Evolutionary conservation across 2,329 filamentous ascomycete species (phyloP), one percentile per base, ranked within the genome.

Genomic region (Diaporthe sp.): DNA sequence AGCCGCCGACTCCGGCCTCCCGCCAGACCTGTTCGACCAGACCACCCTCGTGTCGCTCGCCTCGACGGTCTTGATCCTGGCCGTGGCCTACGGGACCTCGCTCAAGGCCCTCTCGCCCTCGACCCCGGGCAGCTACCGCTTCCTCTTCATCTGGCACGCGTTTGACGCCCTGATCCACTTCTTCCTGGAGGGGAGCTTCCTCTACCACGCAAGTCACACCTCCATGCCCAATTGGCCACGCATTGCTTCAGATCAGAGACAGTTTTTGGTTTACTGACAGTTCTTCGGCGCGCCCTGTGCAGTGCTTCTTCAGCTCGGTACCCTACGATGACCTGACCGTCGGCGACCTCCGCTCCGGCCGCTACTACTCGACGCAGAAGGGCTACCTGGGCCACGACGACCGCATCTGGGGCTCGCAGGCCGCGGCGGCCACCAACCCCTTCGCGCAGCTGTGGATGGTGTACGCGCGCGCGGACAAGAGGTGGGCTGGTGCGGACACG

Each of bases 101-200:
- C 84, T 85, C 40, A 78, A 77, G 66, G 84, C 85, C 30, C 85
- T 90, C 30, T 82, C 92, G 5, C 81, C 84, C 25, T 80, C 86
- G 1, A 86, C 91, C 15, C 84, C 89, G 1, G 82, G 85, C 50
- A 89, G 91, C 69, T 88, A 89, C 73, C 95, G 95, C 76, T 86
- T 94, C 81, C 92, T 98, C 77, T 98, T 98, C 88, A 90, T 97
- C 85, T 98, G 96, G 96, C 96, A 98, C 86, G 89, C 94, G 50
- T 97, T 97, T 85, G 96, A 98, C 83, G 95, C 95, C 42, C 89
- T 98, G 57, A 96, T 96, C 80, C 97, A 99, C 86, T 91, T 97
- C 84, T 87, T 95, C 82, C 93, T 98, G 82, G 96, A 98, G 86
- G 96, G 95, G 71, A 93, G 92, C 80, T 98, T 95, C 84, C 91